Evolutionary conservation across 139 green algal species (phyloP), one percentile per base, ranked within the genome.

Genomic region (Tetraselmis striata): DNA sequence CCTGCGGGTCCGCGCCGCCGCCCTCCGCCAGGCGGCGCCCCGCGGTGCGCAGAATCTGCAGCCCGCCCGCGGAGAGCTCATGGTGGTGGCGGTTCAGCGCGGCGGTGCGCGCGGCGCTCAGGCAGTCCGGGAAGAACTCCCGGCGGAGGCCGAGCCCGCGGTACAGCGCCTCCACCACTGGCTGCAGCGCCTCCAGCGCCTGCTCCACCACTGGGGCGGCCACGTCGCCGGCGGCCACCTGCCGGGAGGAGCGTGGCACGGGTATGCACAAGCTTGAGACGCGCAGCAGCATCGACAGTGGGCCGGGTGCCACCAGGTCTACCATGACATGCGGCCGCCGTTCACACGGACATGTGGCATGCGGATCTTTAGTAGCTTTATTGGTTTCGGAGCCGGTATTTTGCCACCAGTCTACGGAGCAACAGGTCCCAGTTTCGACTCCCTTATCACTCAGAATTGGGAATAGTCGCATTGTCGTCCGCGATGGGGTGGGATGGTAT

Each of bases 81-180:
- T 5, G 45, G 45, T 67, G 45, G 5, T 18, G 45, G 5, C 18
- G 45, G 45, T 67, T 67, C 45, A 67, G 45, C 45, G 45, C 45
- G 11, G 45, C 45, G 45, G 45, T 18, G 45, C 45, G 45, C 5
- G 45, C 45, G 18, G 45, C 45, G 45, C 11, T 18, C 11, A 67
- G 45, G 18, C 45, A 67, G 45, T 67, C 45, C 11, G 45, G 45
- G 45, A 67, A 67, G 45, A 25, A 67, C 45, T 67, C 45, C 11
- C 45, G 45, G 18, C 45, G 45, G 18, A 67, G 45, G 45, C 45
- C 45, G 45, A 67, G 75, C 28, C 32, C 25, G 2, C 80, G 76
- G 83, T 88, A 95, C 76, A 95, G 85, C 1, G 87, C 85, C 30
- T 92, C 88, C 22, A 93, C 87, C 1, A 92, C 89, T 0, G 85